Evolutionary conservation across 768 basidiomycete genomes (phyloP).

Genomic region (Paxillus involutus): DNA sequence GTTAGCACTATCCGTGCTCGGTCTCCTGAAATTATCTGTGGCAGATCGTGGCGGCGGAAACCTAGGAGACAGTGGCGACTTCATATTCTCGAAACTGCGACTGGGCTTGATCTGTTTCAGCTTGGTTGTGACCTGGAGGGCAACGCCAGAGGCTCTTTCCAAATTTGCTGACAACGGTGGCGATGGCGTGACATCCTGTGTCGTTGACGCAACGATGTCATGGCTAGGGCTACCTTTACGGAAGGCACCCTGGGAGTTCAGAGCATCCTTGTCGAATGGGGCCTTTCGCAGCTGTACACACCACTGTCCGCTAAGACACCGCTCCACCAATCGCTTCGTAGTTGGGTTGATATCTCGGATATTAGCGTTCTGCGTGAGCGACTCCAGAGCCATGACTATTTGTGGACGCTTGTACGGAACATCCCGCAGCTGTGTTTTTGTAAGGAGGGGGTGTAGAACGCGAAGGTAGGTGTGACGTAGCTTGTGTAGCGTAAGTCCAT

Average conservation of each 20-base stretch:
- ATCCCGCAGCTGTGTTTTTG: constrained; percentile 85
- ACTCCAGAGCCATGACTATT: constrained; percentile 81
- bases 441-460: constrained; percentile 92
- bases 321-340: constrained; percentile 87
- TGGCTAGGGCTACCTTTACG: constrained; percentile 45
- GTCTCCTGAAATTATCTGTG: constrained; percentile 39
- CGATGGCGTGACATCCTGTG: constrained; percentile 32
- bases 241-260: constrained; percentile 25
- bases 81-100: constrained; percentile 65
- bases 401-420: constrained; percentile 91
- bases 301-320: constrained; percentile 88
- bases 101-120: constrained; percentile 55
- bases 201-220: constrained; percentile 39
- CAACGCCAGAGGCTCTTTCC: constrained; percentile 19
- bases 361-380: constrained; percentile 66
- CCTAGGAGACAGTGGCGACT: constrained; percentile 24
- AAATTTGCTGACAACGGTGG: constrained; percentile 11
- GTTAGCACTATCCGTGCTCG: constrained; percentile 38
- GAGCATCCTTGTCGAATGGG: constrained; percentile 25
- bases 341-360: constrained; percentile 86
- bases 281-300: constrained; percentile 64
- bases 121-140: constrained; percentile 26
- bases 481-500: constrained; percentile 35
- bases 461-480: constrained; percentile 96
- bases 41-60: constrained; percentile 32